Evolutionary conservation across 2,329 filamentous ascomycete species (phyloP), one percentile per base, ranked within the genome.

Genomic region (Claviceps paspali): DNA sequence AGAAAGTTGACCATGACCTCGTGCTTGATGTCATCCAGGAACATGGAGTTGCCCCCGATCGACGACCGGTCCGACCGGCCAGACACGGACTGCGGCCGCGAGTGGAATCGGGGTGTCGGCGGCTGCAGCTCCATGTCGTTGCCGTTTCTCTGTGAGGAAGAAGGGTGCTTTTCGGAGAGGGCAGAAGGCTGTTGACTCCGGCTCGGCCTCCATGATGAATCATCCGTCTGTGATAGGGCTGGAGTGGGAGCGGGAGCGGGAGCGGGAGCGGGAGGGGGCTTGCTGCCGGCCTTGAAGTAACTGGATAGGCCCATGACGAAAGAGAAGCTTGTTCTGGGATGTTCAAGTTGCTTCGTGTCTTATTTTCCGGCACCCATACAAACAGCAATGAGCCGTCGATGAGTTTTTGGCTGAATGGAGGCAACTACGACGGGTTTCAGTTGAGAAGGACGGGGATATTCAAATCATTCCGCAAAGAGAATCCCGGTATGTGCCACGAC

Each of bases 1-100:
- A 87, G 64, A 53, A 83, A 84, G 58, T 82, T 85, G 42, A 82
- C 79, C 80, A 86, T 86, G 42, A 86, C 78, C 55, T 86, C 81
- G 50, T 84, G 77, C 56, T 80, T 82, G 57, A 84, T 80, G 43
- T 82, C 79, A 41, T 82, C 77, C 9, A 81, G 56, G 41, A 79
- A 68, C 39, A 68, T 57, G 28, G 69, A 73, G 50, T 67, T 73
- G 33, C 56, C 56, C 8, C 24, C 33, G 18, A 51, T 56, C 12
- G 55, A 57, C n/a, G 50, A 70, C 23, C 54, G 55, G 15, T 56
- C 65, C 10, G 67, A 70, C 21, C 54, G 55, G 12, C 56, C 65
- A 11, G 67, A 70, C 45, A 56, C 61, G 44, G 64, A 65, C 38
- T 64, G 44, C 8, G 47, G 46, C 19, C 48, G 43, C 3, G 48